These are phyloP conservation scores for Stentor coeruleus DNA, from an alignment of 73 alveolate genomes.

Conservation along the genomic window DNA sequence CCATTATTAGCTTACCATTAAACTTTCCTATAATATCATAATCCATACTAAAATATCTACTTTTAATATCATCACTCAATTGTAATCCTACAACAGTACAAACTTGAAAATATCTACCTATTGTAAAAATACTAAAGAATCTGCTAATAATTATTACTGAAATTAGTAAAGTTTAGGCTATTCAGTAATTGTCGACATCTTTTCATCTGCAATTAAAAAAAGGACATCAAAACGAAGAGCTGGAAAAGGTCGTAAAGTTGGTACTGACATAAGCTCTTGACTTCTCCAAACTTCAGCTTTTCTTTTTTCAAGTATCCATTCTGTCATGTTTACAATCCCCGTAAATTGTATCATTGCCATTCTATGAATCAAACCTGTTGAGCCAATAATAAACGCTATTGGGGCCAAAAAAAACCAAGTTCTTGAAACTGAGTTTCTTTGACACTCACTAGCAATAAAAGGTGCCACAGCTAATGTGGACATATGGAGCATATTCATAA, in stretches of 20 bases:
- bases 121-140: constrained; percentile 19
- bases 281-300: not conserved
- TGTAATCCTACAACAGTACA: constrained; percentile 86
- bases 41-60: constrained; percentile 85
- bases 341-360: too few species aligned
- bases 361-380: not conserved
- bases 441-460: not conserved
- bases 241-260: not conserved
- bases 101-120: constrained; percentile 49
- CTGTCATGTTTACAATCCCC: not conserved
- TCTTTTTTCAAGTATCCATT: not conserved
- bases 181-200: too few species aligned
- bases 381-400: not conserved
- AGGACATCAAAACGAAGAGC: not conserved
- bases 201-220: not conserved
- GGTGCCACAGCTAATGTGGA: too few species aligned
- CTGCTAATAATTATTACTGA: too few species aligned
- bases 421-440: not conserved
- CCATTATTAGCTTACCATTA: constrained; percentile 97
- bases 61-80: constrained; percentile 99
- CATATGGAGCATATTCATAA: not conserved
- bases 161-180: too few species aligned
- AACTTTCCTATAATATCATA: constrained; percentile 64
- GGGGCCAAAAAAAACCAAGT: not conserved
- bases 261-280: not conserved